These are phyloP conservation scores for Achlya hypogyna DNA, from an alignment of 352 stramenopile genomes.

Conservation along the genomic window DNA sequence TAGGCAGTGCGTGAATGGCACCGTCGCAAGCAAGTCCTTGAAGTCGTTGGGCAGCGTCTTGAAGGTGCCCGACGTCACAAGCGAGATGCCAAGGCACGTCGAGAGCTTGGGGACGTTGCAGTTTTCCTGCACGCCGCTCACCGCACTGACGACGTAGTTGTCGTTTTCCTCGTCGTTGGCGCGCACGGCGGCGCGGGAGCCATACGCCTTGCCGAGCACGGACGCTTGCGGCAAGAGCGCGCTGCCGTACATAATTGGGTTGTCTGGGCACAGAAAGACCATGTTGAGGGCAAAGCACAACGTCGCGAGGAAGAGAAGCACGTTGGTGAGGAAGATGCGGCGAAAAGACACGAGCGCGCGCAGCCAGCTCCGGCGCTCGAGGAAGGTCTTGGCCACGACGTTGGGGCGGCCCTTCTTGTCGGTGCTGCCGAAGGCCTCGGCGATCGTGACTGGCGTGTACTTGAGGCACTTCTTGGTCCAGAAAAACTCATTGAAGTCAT, in stretches of 20 bases:
- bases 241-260: conserved; percentile 60
- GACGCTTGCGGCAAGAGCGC: conserved; percentile 45
- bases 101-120: conserved; percentile 62
- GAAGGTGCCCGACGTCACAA: conserved; percentile 6
- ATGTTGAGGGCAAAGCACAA: conserved; percentile 55
- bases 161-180: conserved; percentile 21
- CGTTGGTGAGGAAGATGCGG: conserved; percentile 80
- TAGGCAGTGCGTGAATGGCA: conserved; percentile 10
- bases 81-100: conserved; percentile 46
- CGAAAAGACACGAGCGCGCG: conserved; percentile 78
- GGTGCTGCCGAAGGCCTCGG: conserved; percentile 52
- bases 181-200: conserved; percentile 24
- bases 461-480: conserved; percentile 82
- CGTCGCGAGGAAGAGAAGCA: conserved; percentile 73
- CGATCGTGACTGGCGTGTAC: conserved; percentile 52
- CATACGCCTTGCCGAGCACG: conserved; percentile 45
- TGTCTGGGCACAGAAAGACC: conserved; percentile 58
- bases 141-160: conserved; percentile 9
- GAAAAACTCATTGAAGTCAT: conserved; percentile 85
- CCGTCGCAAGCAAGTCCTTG: neutral
- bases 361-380: conserved; percentile 71
- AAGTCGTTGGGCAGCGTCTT: conserved; percentile 6
- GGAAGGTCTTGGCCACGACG: conserved; percentile 83
- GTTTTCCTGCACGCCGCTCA: neutral
- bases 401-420: conserved; percentile 77